Conservation (phyloP, 441 rosid species). For the Pelargonium myrrhifolium region DNA sequence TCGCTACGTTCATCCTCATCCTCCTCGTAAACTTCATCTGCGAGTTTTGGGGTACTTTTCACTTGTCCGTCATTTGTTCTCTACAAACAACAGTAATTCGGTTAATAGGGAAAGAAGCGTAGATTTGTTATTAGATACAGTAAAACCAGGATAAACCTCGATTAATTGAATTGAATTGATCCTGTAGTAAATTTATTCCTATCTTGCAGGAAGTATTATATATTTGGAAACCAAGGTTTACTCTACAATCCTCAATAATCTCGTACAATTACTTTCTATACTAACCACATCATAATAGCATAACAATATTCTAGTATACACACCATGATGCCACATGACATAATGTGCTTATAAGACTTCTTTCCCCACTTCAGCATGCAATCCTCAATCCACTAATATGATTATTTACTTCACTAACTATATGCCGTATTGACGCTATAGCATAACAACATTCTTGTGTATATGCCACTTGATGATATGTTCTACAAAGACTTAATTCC, state of each 20-base stretch:
- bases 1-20: conserved; percentile 78
- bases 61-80: conserved; percentile 20
- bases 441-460: not conserved
- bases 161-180: too few relatives aligned
- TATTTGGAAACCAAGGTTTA: not conserved
- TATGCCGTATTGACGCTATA: not conserved
- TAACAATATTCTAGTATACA: not conserved
- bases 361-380: too few relatives aligned
- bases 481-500: not conserved
- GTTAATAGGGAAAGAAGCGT: not conserved
- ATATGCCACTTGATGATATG: not conserved
- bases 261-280: not conserved
- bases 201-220: too few relatives aligned
- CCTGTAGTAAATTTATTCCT: too few relatives aligned
- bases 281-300: not conserved
- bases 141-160: not conserved
- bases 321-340: not conserved
- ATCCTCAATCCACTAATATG: too few relatives aligned
- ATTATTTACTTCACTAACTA: too few relatives aligned
- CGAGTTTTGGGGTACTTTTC: conserved; percentile 45
- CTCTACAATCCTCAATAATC: not conserved
- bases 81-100: not conserved
- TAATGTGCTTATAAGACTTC: too few relatives aligned
- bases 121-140: not conserved
- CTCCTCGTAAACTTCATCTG: conserved; percentile 60